phyloP scores from a whole-genome alignment of 140 eudicot genomes.

The Erigeron philadelphicus region DNA sequence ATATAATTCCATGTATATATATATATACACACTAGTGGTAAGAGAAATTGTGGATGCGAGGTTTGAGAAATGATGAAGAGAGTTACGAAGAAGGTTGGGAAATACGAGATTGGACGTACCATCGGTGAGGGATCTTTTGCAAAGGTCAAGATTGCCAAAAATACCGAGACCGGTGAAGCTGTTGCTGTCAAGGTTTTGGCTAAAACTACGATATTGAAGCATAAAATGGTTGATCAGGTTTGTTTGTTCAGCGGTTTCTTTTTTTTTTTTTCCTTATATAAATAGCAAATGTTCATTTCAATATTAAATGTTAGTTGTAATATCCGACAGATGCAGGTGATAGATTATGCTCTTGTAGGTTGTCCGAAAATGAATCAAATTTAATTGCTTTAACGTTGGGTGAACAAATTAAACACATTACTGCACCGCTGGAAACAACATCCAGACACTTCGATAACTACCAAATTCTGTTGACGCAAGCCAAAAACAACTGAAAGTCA shows the following conservation, averaged over 20 bases:
- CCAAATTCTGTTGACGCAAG: too few relatives aligned
- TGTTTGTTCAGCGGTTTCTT: conserved; percentile 7
- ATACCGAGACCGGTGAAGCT: conserved; percentile 60
- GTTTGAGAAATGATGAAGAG: conserved; percentile 37
- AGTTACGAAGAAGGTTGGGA: conserved; percentile 57
- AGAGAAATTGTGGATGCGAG: conserved; percentile 31
- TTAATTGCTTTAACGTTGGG: conserved; percentile 1
- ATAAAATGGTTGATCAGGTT: conserved; percentile 94
- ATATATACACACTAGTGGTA: not conserved
- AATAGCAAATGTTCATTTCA: not conserved
- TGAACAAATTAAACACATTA: conserved; percentile 3
- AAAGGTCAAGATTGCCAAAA: conserved; percentile 71
- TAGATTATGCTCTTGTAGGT: conserved; percentile 19
- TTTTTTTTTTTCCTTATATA: not conserved
- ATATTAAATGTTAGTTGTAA: not conserved
- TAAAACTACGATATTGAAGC: conserved; percentile 74
- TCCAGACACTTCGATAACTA: not conserved
- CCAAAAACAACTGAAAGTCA: too few relatives aligned
- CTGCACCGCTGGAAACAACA: conserved; percentile 7
- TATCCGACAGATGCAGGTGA: not conserved
- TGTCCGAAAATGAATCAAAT: conserved; percentile 8
- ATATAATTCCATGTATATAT: too few relatives aligned
- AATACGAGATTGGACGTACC: conserved; percentile 80
- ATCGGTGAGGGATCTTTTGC: conserved; percentile 90
- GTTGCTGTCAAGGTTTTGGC: conserved; percentile 80